phyloP scores from a whole-genome alignment of 257 asterid genomes.

The Lavandula angustifolia region DNA sequence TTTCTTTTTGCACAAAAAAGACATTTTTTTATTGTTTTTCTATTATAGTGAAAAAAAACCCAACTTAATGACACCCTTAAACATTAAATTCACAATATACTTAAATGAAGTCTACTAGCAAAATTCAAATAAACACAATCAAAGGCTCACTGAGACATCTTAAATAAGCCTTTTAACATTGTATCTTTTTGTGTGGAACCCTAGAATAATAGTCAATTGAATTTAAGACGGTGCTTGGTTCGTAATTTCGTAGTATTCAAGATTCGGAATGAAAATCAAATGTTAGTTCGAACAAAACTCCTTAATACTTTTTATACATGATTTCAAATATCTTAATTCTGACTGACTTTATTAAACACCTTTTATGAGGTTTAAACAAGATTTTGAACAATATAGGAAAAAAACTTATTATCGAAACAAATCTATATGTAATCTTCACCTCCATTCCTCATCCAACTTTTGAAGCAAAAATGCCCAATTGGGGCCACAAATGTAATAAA shows the following conservation, averaged over 20 bases:
- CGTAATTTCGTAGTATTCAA: no score
- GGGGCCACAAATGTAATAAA: slow-evolving; percentile 51
- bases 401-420: slow-evolving; percentile 23
- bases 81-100: not conserved
- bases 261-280: no score
- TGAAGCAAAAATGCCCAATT: slow-evolving; percentile 35
- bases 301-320: no score
- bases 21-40: not conserved
- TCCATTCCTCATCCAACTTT: slow-evolving; percentile 35
- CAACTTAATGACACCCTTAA: not conserved
- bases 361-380: no score
- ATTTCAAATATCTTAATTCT: no score
- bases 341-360: no score
- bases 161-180: no score
- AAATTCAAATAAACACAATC: no score
- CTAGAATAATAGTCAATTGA: not conserved
- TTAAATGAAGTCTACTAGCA: no score
- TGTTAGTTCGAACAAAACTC: no score
- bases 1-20: slow-evolving; percentile 11
- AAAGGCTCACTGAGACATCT: no score
- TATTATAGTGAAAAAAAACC: not conserved
- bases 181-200: not conserved
- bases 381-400: not conserved
- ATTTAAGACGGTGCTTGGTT: not conserved
- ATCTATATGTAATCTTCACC: slow-evolving; percentile 35